These are phyloP conservation scores for Albatrellus sp. DNA, from an alignment of 1,284 basidiomycete genomes.

Conservation along the genomic window DNA sequence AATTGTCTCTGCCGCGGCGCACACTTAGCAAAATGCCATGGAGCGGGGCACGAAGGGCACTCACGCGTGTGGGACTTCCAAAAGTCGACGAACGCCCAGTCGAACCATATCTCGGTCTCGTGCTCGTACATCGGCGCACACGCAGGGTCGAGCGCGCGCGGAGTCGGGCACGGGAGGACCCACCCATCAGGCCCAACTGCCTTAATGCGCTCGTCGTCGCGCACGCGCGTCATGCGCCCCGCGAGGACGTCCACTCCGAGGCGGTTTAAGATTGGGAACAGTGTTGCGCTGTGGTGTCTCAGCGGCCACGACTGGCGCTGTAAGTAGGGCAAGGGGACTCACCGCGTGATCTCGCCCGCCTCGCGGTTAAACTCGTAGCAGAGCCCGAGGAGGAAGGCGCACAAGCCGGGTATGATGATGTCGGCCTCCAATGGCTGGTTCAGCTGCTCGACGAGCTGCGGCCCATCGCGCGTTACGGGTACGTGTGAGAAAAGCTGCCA, in stretches of 20 bases:
- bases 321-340: slow-evolving; percentile 11
- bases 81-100: slow-evolving; percentile 98
- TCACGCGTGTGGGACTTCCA: slow-evolving; percentile 95
- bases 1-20: slow-evolving; percentile 38
- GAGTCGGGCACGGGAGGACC: slow-evolving; percentile 37
- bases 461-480: not conserved
- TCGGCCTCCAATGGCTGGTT: slow-evolving; percentile 79
- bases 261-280: slow-evolving; percentile 79
- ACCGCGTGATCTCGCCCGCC: slow-evolving; percentile 85
- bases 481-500: not conserved
- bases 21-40: slow-evolving; percentile 2
- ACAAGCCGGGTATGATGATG: slow-evolving; percentile 80
- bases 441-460: slow-evolving; percentile 83
- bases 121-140: slow-evolving; percentile 26
- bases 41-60: slow-evolving; percentile 18
- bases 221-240: slow-evolving; percentile 74
- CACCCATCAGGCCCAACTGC: slow-evolving; percentile 73
- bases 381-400: slow-evolving; percentile 84
- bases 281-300: slow-evolving; percentile 46
- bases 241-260: slow-evolving; percentile 82
- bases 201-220: slow-evolving; percentile 89
- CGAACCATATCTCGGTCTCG: slow-evolving; percentile 92
- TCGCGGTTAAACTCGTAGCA: slow-evolving; percentile 94
- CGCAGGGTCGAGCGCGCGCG: slow-evolving; percentile 18
- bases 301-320: not conserved